Base-by-base conservation (phyloP, 2,329 filamentous ascomycete species). In the Gyromitra esculenta region DNA sequence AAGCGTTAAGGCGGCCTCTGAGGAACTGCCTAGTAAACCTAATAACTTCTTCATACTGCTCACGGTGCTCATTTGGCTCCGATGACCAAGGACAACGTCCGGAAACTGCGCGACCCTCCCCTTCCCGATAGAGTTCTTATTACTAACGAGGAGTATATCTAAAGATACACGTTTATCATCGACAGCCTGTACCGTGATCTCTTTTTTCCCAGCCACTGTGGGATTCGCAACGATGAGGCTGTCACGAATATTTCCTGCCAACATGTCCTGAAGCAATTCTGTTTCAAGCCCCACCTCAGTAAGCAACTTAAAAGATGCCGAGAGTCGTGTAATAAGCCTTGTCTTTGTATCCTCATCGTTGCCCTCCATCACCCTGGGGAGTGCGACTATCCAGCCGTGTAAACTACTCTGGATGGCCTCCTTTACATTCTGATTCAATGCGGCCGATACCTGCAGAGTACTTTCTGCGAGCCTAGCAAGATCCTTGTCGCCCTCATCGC, bases 351-450 rank as follows among this genome's bases (percentile, higher is more conserved):
- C 86, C 80, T 97, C 93, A 80, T 98, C 94, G 79, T 90, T 91
- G 7, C 90, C 89, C 82, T 95, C 93, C 89, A 97, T 94, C 13
- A 93, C 84, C 15, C 94, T 88, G 4, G 95, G 91, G 18, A 99
- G 87, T 52, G 92, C 91, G 1, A 89, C 89, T 31, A 94, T 88
- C 94, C 94, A 97, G 67, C 90, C 76, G 35, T 81, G 79, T 9
- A 81, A 62, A 59, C 79, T 80, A 48, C 77, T 76, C 39, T 79
- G 78, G 39, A 80, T 48, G 11, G 77, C 57, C 81, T 82, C 69
- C 64, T 79, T 80, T 35, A 82, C 77, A 5, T 74, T 75, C 1
- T 83, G 81, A 13, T 79, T 79, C 66, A 79, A 65, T 5, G 78
- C 62, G 5, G 71, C 78, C 4, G 78, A 76, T 6, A 79, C 77